Evolutionary conservation across 352 stramenopile genomes (phyloP).

Genomic region (Elongisporangium senticosum): DNA sequence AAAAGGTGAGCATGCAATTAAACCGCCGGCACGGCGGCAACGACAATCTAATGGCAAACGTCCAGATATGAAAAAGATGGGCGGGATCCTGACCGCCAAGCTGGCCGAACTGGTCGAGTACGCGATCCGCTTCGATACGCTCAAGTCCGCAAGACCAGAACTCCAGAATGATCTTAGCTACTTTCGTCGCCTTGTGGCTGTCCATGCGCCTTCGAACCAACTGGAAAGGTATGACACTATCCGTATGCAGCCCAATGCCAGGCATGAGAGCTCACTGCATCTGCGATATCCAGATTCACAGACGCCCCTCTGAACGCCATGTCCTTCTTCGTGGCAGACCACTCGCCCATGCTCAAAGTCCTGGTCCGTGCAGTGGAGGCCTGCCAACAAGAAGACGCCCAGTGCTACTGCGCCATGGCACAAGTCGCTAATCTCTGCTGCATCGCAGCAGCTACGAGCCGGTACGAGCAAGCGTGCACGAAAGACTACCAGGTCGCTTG

Average conservation of each 20-base stretch:
- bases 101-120: conserved; percentile 51
- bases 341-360: conserved; percentile 54
- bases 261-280: not conserved
- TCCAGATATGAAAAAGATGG: conserved; percentile 30
- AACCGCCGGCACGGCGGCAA: not conserved
- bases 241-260: not conserved
- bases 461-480: not conserved
- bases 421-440: conserved; percentile 27
- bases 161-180: conserved; percentile 66
- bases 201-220: conserved; percentile 35
- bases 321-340: conserved; percentile 59
- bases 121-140: conserved; percentile 43
- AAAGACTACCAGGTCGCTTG: not conserved
- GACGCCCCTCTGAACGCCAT: conserved; percentile 42
- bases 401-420: conserved; percentile 12
- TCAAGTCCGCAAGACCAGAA: conserved; percentile 43
- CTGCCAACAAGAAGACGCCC: conserved; percentile 27
- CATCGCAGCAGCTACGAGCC: not conserved
- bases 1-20: conserved; percentile 21
- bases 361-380: conserved; percentile 35
- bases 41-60: not conserved
- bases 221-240: conserved; percentile 26
- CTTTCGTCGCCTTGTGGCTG: conserved; percentile 39
- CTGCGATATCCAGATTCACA: conserved; percentile 13
- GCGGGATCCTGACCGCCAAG: conserved; percentile 39